Evolutionary conservation across 441 rosid species (phyloP).

Genomic region (Dalechampia spathulata): DNA sequence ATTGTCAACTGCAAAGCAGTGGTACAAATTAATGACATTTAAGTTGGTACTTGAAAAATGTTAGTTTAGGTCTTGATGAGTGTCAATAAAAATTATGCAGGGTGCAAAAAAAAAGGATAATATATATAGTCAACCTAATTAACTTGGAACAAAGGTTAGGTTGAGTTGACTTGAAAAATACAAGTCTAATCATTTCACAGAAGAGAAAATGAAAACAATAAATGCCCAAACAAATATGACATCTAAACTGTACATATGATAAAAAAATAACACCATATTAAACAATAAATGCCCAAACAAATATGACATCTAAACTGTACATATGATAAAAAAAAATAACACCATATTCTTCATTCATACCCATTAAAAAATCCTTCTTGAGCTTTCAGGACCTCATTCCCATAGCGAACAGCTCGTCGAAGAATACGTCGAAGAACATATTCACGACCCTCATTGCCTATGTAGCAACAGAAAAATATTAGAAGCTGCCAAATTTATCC

Average conservation of each 20-base stretch:
- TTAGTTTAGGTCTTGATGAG: no score
- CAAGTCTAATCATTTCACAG: not conserved
- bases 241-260: no score
- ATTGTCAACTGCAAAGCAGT: not conserved
- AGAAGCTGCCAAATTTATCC: not conserved
- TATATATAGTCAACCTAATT: no score
- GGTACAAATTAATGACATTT: not conserved
- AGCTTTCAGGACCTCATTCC: constrained; percentile 86
- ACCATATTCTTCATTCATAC: constrained; percentile 29
- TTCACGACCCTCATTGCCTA: constrained; percentile 98
- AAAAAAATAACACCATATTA: no score
- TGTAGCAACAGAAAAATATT: constrained; percentile 11
- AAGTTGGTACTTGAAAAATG: no score
- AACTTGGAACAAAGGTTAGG: no score
- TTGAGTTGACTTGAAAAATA: not conserved
- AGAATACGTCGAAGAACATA: constrained; percentile 96
- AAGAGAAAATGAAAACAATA: not conserved
- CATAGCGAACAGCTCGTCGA: constrained; percentile 98
- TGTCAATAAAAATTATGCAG: no score
- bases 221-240: not conserved
- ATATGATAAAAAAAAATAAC: no score
- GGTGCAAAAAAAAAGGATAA: no score
- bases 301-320: no score
- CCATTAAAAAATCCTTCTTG: constrained; percentile 89
- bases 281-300: no score